Base-by-base conservation (phyloP, 306 rosid genomes). In the Glycine latifolia region DNA sequence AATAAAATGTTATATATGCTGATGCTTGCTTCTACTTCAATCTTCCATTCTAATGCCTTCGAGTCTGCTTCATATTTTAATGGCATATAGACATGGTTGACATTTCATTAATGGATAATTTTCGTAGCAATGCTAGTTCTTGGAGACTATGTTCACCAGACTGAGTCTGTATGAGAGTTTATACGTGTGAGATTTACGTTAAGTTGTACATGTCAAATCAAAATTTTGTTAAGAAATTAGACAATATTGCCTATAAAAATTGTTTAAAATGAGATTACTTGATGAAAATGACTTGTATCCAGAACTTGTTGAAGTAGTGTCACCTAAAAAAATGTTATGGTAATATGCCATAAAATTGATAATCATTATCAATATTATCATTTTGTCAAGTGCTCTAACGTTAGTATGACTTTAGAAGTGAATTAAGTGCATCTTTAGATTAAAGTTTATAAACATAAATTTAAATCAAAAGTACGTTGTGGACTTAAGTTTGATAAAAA, bases 1-100 rank as follows among this genome's bases (percentile, higher is more conserved):
- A 84, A 87, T 85, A 85, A 83, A 79, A 77, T 83, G 78, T 76
- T 55, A 17, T 4, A 63, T 71, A 44, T 70, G 79, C 77, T 14
- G 60, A 75, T 70, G 79, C 77, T 11, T 68, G 79, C 77, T 14
- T 68, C 76, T 58, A 11, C 76, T 68, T 54, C 48, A 63, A 66
- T 79, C 65, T 81, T 56, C 48, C 49, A 20, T 41, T 47, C 46
- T 12, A 46, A 44, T 60, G 69, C 66, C 49, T 63, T 3, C 10
- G 47, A 55, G 63, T n/a, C 33, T 52, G 31, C 44, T 37, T 68
- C 11, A 46, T 81, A 4, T 35, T 47, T 55, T 15, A 39, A 10
- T 20, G 47, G 10, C 47, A 76, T 48, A 33, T n/a, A 6, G n/a
- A 50, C 10, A 67, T 67, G 10, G 7, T 65, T 46, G 6, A 10